These are phyloP conservation scores for Brassica balearica DNA, from an alignment of 441 rosid species.

Conservation along the genomic window DNA sequence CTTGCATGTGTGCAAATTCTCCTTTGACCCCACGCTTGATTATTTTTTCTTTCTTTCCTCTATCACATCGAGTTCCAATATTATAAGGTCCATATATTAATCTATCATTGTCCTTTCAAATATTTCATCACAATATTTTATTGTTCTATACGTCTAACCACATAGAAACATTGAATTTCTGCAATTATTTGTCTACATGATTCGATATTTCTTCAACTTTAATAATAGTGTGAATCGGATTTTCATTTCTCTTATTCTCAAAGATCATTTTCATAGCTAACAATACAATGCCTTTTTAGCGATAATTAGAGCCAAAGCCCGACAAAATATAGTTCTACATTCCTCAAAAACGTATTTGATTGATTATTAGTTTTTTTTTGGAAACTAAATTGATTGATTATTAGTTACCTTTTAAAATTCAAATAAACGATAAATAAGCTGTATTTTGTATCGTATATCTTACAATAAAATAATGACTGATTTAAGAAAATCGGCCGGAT, in stretches of 20 bases:
- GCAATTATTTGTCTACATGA: constrained; percentile 26
- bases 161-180: constrained; percentile 34
- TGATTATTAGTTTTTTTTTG: not conserved
- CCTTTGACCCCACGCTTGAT: constrained; percentile 46
- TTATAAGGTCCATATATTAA: constrained; percentile 6
- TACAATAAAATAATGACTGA: not conserved
- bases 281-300: not conserved
- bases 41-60: constrained; percentile 19
- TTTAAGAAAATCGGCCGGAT: not conserved
- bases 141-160: constrained; percentile 16
- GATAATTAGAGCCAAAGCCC: not conserved
- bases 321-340: not conserved
- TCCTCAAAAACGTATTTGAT: not conserved
- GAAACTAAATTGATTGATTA: too few relatives aligned
- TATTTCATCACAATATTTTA: constrained; percentile 11
- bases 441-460: not conserved
- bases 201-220: constrained; percentile 28
- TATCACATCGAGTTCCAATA: constrained; percentile 12
- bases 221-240: constrained; percentile 20
- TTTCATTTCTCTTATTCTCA: constrained; percentile 3
- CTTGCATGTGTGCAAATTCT: constrained; percentile 45
- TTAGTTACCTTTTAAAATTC: not conserved
- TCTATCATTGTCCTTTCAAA: constrained; percentile 33
- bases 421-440: not conserved
- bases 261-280: not conserved